Conservation (phyloP, 108 stramenopile species). For the Cyclotella baltica region DNA sequence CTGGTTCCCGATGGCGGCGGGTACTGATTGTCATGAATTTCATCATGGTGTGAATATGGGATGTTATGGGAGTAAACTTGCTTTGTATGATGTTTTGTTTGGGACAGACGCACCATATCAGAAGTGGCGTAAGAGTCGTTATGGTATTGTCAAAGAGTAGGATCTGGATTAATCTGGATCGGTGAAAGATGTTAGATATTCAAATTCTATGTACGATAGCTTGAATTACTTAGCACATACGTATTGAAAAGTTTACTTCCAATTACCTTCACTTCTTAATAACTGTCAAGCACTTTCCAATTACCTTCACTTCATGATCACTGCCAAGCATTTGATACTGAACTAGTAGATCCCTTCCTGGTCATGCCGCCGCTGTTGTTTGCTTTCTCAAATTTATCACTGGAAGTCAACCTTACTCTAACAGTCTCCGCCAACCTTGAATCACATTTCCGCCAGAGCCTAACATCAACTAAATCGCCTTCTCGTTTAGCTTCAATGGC, state of each 20-base stretch:
- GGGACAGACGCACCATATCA: slow-evolving; percentile 35
- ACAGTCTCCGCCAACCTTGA: slow-evolving; percentile 16
- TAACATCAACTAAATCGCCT: slow-evolving; percentile 24
- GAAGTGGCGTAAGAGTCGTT: slow-evolving; percentile 37
- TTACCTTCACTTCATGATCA: no score
- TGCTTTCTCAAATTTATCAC: slow-evolving; percentile 13
- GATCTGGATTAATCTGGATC: neutral
- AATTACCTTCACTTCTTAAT: no score
- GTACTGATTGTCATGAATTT: slow-evolving; percentile 58
- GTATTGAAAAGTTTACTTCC: no score
- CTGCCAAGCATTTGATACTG: slow-evolving; percentile 1
- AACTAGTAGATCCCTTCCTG: slow-evolving; percentile 8
- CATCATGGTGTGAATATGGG: slow-evolving; percentile 54
- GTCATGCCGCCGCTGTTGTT: neutral
- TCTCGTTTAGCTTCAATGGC: slow-evolving; percentile 39
- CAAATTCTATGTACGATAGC: no score
- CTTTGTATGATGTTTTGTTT: slow-evolving; percentile 40
- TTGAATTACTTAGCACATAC: no score
- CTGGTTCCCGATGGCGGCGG: slow-evolving; percentile 49
- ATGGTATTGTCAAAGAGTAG: neutral
- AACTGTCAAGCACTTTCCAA: neutral
- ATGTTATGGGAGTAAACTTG: slow-evolving; percentile 40
- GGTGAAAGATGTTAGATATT: no score
- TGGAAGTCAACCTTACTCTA: slow-evolving; percentile 25
- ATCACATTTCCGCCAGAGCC: slow-evolving; percentile 43